These are phyloP conservation scores for Thelonectria blattea DNA, from an alignment of 2,329 filamentous ascomycete species.

Conservation along the genomic window DNA sequence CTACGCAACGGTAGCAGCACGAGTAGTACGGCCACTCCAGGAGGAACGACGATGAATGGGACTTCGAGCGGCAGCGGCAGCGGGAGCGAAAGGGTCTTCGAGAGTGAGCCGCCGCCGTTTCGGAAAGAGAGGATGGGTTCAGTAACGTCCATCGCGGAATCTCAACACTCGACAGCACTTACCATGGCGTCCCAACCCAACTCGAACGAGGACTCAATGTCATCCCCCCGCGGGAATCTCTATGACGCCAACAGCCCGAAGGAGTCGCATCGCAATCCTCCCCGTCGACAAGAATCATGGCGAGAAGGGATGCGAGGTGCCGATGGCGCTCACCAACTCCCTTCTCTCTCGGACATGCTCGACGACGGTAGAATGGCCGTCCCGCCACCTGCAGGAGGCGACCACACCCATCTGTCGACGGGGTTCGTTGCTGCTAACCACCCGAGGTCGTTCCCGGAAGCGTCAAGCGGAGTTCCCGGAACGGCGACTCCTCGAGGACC, in stretches of 20 bases:
- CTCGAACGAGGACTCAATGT: slow-evolving; percentile 50
- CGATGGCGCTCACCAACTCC: slow-evolving; percentile 46
- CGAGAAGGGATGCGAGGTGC: slow-evolving; percentile 30
- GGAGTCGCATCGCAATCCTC: slow-evolving; percentile 37
- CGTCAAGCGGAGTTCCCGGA: slow-evolving; percentile 38
- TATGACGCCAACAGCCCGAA: slow-evolving; percentile 44
- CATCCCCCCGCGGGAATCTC: slow-evolving; percentile 50
- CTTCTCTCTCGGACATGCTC: slow-evolving; percentile 56
- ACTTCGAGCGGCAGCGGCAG: slow-evolving; percentile 38
- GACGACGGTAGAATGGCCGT: slow-evolving; percentile 42
- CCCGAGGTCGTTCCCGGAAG: slow-evolving; percentile 37
- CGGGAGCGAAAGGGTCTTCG: slow-evolving; percentile 55
- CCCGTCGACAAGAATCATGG: slow-evolving; percentile 39
- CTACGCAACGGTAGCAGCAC: slow-evolving; percentile 49
- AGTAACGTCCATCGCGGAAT: slow-evolving; percentile 53
- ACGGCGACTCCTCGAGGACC: slow-evolving; percentile 41
- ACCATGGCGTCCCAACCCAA: slow-evolving; percentile 44
- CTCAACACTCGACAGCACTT: slow-evolving; percentile 49
- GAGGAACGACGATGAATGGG: slow-evolving; percentile 45
- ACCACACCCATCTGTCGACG: slow-evolving; percentile 34
- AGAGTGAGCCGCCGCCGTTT: slow-evolving; percentile 55
- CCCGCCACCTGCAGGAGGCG: slow-evolving; percentile 27
- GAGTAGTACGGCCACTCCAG: slow-evolving; percentile 48
- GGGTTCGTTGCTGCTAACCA: slow-evolving; percentile 41
- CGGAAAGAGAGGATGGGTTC: slow-evolving; percentile 57